phyloP scores from a whole-genome alignment of 2,329 filamentous ascomycete species.

The Alternaria angustiovoidea region DNA sequence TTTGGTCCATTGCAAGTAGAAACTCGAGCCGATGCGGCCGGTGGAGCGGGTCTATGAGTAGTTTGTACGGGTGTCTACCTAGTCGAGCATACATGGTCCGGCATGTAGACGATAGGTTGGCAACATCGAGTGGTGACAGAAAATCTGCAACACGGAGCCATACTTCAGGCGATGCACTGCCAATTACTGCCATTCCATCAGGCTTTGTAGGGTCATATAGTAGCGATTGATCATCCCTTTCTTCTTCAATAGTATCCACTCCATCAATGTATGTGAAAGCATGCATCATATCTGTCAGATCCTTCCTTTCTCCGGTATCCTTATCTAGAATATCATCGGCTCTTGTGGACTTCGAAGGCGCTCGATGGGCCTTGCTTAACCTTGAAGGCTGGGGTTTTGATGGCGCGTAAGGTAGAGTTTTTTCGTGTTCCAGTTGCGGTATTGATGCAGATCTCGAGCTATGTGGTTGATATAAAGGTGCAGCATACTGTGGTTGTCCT shows the following conservation, averaged over 20 bases:
- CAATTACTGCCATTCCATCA: constrained; percentile 35
- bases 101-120: constrained; percentile 40
- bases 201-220: constrained; percentile 34
- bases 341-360: constrained; percentile 19
- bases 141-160: constrained; percentile 38
- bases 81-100: constrained; percentile 38
- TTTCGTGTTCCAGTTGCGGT: constrained; percentile 22
- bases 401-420: constrained; percentile 1
- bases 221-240: constrained; percentile 16
- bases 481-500: constrained; percentile 32
- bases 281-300: constrained; percentile 46
- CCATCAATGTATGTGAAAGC: constrained; percentile 40
- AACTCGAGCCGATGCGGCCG: constrained; percentile 59
- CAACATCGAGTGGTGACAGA: constrained; percentile 39
- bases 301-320: constrained; percentile 43
- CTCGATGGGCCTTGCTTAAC: constrained; percentile 34
- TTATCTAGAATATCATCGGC: constrained; percentile 39
- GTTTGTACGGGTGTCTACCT: constrained; percentile 31
- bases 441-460: constrained; percentile 26
- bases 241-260: constrained; percentile 33
- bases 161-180: constrained; percentile 33
- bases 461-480: constrained; percentile 28
- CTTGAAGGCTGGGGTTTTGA: constrained; percentile 26
- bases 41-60: constrained; percentile 52
- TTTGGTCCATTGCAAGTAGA: constrained; percentile 59